Percentiles rank a stretch among this genome's conserved stretches.
Evolutionary conservation across 2,329 filamentous ascomycete genomes (phyloP).

Genomic region (Calonectria ilicicola): DNA sequence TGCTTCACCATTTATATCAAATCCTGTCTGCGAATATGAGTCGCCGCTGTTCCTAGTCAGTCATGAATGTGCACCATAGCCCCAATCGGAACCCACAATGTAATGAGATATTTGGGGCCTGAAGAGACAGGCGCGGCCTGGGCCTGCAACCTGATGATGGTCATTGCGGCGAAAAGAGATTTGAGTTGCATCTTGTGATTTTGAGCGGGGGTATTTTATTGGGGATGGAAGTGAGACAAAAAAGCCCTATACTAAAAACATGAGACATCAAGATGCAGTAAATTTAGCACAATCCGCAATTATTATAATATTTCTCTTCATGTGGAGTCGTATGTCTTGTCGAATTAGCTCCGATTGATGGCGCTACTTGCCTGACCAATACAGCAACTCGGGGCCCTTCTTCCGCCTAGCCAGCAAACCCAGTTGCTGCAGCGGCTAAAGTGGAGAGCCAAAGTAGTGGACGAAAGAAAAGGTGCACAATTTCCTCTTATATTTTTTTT

Average conservation of each 20-base stretch:
- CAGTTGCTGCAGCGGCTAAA: neutral
- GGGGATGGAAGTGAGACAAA: neutral
- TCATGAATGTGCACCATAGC: accelerated
- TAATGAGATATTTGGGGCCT: constrained; percentile 31
- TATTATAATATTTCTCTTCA: neutral
- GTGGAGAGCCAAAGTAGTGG: no score
- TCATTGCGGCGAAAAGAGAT: neutral
- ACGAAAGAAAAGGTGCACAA: no score
- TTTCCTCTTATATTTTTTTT: neutral
- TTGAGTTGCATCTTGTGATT: neutral
- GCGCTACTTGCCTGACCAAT: neutral
- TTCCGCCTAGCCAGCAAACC: neutral
- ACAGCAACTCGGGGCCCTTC: neutral
- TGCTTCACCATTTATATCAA: constrained; percentile 62
- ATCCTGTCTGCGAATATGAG: constrained; percentile 56
- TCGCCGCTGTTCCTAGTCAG: constrained; percentile 40
- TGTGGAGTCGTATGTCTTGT: neutral
- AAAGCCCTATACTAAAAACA: neutral
- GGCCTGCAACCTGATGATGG: neutral
- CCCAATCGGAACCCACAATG: constrained; percentile 26
- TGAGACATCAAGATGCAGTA: no score
- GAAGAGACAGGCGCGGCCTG: neutral
- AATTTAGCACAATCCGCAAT: neutral
- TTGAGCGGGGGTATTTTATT: no score
- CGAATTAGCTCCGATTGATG: neutral